A percentile compares a stretch with the other conserved stretches of the same genome.
Evolutionary conservation across 2,329 filamentous ascomycete species (phyloP).

Genomic region (Phialophora macrospora): DNA sequence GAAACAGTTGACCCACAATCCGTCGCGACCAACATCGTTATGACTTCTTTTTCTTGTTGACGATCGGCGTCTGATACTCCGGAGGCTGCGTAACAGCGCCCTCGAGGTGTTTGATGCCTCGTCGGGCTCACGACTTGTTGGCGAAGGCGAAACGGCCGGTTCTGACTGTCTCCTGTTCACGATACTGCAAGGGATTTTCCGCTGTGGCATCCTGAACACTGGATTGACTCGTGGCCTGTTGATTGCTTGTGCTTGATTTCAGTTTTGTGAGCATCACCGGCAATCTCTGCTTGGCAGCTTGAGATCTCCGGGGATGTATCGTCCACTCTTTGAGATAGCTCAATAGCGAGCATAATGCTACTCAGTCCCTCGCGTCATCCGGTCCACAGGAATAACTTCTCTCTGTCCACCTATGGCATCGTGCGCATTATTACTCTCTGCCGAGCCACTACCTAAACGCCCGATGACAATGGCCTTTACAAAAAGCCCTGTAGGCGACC

Average conservation of each 20-base stretch:
- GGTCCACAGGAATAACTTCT: neutral
- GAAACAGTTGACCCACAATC: conserved; percentile 21
- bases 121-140: conserved; percentile 4
- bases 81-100: conserved; percentile 3
- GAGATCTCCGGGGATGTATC: neutral
- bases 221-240: conserved; percentile 37
- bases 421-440: neutral
- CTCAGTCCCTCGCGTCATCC: neutral
- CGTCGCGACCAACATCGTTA: conserved; percentile 25
- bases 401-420: neutral
- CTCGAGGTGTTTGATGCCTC: neutral
- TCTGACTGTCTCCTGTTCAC: conserved; percentile 35
- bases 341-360: neutral
- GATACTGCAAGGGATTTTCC: conserved; percentile 11
- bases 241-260: conserved; percentile 6
- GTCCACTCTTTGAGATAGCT: conserved; percentile 2
- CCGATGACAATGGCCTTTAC: neutral
- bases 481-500: neutral
- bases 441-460: neutral
- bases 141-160: conserved; percentile 27
- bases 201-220: conserved; percentile 1
- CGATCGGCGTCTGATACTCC: neutral
- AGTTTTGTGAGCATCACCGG: neutral
- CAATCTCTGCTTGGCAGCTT: neutral
- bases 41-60: conserved; percentile 16